Base-by-base conservation (phyloP, 768 basidiomycete genomes). In the Hygrophoropsis aurantiaca region DNA sequence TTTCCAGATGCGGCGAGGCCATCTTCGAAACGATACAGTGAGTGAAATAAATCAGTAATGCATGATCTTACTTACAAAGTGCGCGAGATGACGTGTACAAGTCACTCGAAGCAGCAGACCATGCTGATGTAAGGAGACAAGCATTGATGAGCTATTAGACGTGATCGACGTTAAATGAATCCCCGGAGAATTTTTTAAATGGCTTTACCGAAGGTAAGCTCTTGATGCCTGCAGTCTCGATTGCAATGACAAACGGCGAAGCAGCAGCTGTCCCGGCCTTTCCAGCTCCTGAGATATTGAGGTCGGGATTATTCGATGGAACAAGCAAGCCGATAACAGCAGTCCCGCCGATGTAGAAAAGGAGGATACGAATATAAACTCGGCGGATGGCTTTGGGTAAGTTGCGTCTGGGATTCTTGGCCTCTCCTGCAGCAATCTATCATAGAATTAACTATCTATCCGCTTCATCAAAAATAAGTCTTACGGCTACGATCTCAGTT, bases 241-340 rank as follows among this genome's bases (percentile, higher is more conserved):
- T 91, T 1, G 94, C 95, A 54, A 98, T 90, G 53, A 97, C 94
- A 67, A 94, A 97, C 1, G 94, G 89, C 35, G 88, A 88, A 2
- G 82, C 81, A 11, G 84, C 83, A 46, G 87, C 84, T 15, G 81
- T 85, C 23, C 82, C 80, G 36, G 65, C 64, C 0, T 3, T 3
- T 38, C 36, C 36, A 9, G 36, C 36, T 16, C 36, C 36, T 15
- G 54, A 58, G 36, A 90, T 66, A 42, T 70, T 57, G 4, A 97
- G 76, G 19, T 71, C 64, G 0, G 64, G 46, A 51, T 86, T 73
- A 58, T 78, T 85, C 35, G 80, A 90, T 1, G 90, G 87, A 15
- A 91, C 88, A 41, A 95, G 81, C 2, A 94, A 70, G 37, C 91
- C 89, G 54, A 97, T 94, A 46, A 94, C 66, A 49, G 79, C 71